Percentiles rank a stretch among this genome's conserved stretches.
These are phyloP conservation scores for Umbelopsis sp. DNA, from an alignment of 192 early-diverging fungal genomes.

Conservation along the genomic window DNA sequence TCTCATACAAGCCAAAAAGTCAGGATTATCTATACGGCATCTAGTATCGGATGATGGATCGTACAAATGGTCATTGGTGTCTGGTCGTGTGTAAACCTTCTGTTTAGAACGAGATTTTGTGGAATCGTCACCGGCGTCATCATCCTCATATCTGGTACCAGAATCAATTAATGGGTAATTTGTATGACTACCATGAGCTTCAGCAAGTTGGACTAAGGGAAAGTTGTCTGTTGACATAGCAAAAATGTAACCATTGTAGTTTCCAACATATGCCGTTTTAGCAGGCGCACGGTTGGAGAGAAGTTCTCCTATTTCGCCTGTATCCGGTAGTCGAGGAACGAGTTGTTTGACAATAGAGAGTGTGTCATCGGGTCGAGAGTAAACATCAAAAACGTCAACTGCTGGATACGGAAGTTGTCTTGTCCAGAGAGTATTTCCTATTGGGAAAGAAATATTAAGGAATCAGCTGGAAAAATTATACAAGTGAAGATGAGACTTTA, in stretches of 20 bases:
- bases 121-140: slow-evolving; percentile 4
- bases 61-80: neutral
- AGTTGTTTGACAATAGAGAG: slow-evolving; percentile 35
- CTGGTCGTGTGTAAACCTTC: neutral
- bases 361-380: slow-evolving; percentile 23
- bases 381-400: slow-evolving; percentile 59
- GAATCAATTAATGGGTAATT: slow-evolving; percentile 41
- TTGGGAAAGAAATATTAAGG: neutral
- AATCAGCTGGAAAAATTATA: neutral
- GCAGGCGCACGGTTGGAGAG: slow-evolving; percentile 25
- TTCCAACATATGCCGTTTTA: slow-evolving; percentile 63
- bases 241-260: slow-evolving; percentile 66
- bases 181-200: slow-evolving; percentile 32
- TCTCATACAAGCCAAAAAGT: neutral
- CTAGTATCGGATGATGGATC: neutral
- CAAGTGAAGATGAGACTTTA: neutral
- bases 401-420: slow-evolving; percentile 54
- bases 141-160: slow-evolving; percentile 24
- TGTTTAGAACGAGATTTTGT: neutral
- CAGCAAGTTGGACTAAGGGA: slow-evolving; percentile 54
- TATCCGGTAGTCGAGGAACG: slow-evolving; percentile 19
- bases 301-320: slow-evolving; percentile 30
- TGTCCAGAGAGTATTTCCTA: slow-evolving; percentile 53
- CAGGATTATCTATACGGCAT: neutral
- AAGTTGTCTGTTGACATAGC: slow-evolving; percentile 68